phyloP scores from a whole-genome alignment of 768 basidiomycete genomes.

The Suillus alpinus region DNA sequence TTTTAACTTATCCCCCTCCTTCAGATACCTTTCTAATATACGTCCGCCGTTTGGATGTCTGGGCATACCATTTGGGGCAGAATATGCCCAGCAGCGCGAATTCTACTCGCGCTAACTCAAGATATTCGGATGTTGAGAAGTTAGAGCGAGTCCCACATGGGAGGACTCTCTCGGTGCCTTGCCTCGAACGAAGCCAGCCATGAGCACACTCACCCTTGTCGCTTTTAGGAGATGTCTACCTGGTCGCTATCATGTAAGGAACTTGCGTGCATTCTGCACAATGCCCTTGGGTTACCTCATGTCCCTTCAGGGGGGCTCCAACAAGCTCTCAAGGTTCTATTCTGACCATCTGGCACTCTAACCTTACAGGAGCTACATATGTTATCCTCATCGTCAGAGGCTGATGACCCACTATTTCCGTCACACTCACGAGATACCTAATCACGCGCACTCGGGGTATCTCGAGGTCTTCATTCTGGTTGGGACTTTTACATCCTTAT shows the following conservation, averaged over 20 bases:
- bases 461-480: neutral
- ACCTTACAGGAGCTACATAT: neutral
- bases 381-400: neutral
- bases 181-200: neutral
- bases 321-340: neutral
- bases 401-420: neutral
- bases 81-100: neutral
- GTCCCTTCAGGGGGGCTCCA: neutral
- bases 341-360: neutral
- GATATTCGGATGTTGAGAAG: neutral
- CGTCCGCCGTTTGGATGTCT: neutral
- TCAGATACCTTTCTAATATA: neutral
- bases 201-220: neutral
- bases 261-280: neutral
- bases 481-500: neutral
- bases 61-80: neutral
- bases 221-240: neutral
- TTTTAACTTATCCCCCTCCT: neutral
- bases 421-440: neutral
- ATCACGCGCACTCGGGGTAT: neutral
- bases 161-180: neutral
- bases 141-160: neutral
- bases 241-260: neutral
- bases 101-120: neutral
- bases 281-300: neutral